Base-by-base conservation (phyloP, 1,284 basidiomycete species). In the Cryptococcus floricola region DNA sequence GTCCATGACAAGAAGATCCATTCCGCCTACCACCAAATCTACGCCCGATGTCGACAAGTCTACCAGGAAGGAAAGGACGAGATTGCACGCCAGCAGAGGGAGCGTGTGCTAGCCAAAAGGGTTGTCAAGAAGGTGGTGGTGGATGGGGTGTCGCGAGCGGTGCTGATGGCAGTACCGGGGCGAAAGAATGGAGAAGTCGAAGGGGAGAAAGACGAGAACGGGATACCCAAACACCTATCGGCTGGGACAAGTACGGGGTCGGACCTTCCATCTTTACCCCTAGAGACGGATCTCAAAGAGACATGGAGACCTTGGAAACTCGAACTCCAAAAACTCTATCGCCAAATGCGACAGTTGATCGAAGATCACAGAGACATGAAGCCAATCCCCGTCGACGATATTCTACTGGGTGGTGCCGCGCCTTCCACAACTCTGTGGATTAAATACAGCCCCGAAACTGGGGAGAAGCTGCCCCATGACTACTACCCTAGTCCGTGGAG, bases 1-100 rank as follows among this genome's bases (percentile, higher is more conserved):
- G 39, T 61, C n/a, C 53, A 55, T 7, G 62, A 68, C 19, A 67
- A 67, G 41, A 57, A 47, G 16, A 52, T 64, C 2, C 65, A 64
- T 47, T 62, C 60, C 31, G 54, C 60, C 39, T 64, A 60, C 19
- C 48, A 64, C 9, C 48, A 49, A 5, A n/a, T 39, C 28, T 53
- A 34, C 51, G 53, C 28, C 38, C 38, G 18, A 50, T 42, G 19
- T 38, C 45, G 47, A 25, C 19, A 28, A 16, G 27, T 46, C 13
- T 46, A 37, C 19, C 5, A 44, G 9, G 46, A 47, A 37, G 39
- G 27, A 5, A 43, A 41, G 31, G 3, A n/a, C n/a, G 18, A 52
- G 16, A 18, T 43, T 27, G 37, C 16, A 5, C 12, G 43, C 16
- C 19, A 25, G 16, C 44, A 42, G n/a, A 28, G 19, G 18, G 13